Evolutionary conservation across 805 yeast genomes (phyloP), one percentile per base, ranked within the genome.

Genomic region (Metschnikowia orientalis): DNA sequence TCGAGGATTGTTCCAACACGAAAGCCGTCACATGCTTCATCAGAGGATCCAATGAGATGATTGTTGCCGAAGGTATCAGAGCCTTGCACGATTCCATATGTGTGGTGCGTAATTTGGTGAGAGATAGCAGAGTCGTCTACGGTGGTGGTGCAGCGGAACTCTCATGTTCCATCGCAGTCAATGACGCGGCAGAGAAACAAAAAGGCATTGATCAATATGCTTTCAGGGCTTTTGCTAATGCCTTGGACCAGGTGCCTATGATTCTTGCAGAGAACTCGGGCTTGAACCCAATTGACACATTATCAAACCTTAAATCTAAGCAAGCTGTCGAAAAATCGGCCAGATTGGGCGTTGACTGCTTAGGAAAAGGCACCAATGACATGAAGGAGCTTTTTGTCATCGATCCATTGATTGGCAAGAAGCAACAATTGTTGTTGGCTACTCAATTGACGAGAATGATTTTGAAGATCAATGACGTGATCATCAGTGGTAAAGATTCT

Each of bases 71-170:
- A 67, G 94, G 96, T 32, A 77, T 85, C 45, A 81, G 99, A 59
- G 97, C 98, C 1, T 71, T 92, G 38, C 97, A 92, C 53, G 99
- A 92, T 58, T 85, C 98, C 6, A 67, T 92, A 37, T 90, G 98
- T 67, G 99, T 94, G 27, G 98, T 92, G 18, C 83, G 98, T 67
- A 94, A 92, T 64, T 75, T 92, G 56, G 81, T 94, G 32, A 77
- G 81, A 51, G 97, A 94, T 59, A 81, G 79, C 57, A 76, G 96
- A 59, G 86, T 92, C 28, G 97, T 94, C n/a, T 92, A 92, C 54
- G 99, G 99, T 44, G 99, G 99, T 50, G 99, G 99, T 47, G 95
- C 98, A 14, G 94, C 97, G 22, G 99, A 92, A 66, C 79, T 92
- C 33, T 74, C 95, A 2, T 83, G 95, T 69, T 88, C 97, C 9